Evolutionary conservation across 1,284 basidiomycete genomes (phyloP), one percentile per base, ranked within the genome.

Genomic region (Apiotrichum gamsii): DNA sequence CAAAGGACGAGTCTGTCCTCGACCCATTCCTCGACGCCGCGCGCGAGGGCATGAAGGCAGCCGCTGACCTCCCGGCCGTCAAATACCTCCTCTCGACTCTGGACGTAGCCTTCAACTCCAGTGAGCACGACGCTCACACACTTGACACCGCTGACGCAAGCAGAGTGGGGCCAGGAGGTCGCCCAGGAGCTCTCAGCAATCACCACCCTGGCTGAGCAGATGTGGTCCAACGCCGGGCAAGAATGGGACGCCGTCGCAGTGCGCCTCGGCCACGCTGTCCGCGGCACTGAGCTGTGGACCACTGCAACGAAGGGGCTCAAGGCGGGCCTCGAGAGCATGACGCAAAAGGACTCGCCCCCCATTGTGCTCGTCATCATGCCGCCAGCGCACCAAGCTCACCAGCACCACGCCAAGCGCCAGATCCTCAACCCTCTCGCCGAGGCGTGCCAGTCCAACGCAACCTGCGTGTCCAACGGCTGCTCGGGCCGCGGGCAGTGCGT

Each of bases 251-350:
- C 69, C 13, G 64, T 70, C 45, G 51, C 54, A 25, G 64, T 71
- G 36, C 61, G 60, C 8, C 57, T 72, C 23, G 55, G 50, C 13
- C 49, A 58, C 28, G 53, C 62, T 3, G 48, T 57, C 20, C 41
- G 51, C 20, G 58, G 54, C 5, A 56, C 58, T 10, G 62, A 61
- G 36, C 58, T 67, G 4, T 64, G 64, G 60, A 61, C 62, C 45
- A 56, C 58, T n/a, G 69, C 69, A 2, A 51, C 58, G 16, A 45
- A 55, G 43, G 62, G 60, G 30, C 50, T 72, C 23, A 56, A 65
- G 45, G 70, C 66, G 19, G 64, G 68, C 43, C 57, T 72, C 30
- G 56, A 61, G 50, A 56, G 62, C 19, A 71, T 72, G 70, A 69
- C 68, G 18, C 49, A 53, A 29, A 60, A 60, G 3, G 50, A 56